Base-by-base conservation (phyloP, 2,329 filamentous ascomycete genomes). In the Juglanconis oblonga region DNA sequence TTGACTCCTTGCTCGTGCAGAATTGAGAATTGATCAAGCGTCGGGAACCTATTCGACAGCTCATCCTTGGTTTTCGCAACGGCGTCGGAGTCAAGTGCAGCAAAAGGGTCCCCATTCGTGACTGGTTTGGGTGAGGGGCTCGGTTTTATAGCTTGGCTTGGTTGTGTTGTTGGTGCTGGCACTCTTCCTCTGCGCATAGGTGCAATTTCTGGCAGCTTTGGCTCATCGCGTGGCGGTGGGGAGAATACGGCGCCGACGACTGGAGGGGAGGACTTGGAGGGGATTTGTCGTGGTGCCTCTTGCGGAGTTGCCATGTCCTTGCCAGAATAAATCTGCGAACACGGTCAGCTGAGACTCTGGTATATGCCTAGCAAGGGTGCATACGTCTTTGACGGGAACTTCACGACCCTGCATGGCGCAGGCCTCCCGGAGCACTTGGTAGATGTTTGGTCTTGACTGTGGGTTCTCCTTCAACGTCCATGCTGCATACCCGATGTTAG, bases 151-250 rank as follows among this genome's bases (percentile, higher is more conserved):
- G 74, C 70, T 35, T 52, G 50, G 29, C 36, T 52, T 14, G 58
- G 42, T 59, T 79, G 78, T 31, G 76, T 72, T 8, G 75, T 72
- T 14, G 77, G 69, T 5, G 73, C 73, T 31, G 80, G 75, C 17
- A 92, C 90, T 63, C 92, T 82, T 4, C 95, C 95, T 76, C 95
- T 85, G 62, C 95, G 86, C 95, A 98, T 98, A 0, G 94, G 95
- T 42, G 90, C 87, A 63, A 99, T 92, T 31, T 97, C 92, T 8
- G 95, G 95, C 57, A 98, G 87, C 8, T 82, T 79, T 66, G 89
- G 85, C 57, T 89, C 85, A 66, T 89, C 84, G 58, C 89, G 85
- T 32, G 86, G 77, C 2, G 89, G 87, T n/a, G 90, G 87, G 5
- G 91, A 86, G 68, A 94, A 94, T 14, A 92, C 87, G 10, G 94